phyloP scores from a whole-genome alignment of 805 yeast species.

The Metschnikowia lunata region DNA sequence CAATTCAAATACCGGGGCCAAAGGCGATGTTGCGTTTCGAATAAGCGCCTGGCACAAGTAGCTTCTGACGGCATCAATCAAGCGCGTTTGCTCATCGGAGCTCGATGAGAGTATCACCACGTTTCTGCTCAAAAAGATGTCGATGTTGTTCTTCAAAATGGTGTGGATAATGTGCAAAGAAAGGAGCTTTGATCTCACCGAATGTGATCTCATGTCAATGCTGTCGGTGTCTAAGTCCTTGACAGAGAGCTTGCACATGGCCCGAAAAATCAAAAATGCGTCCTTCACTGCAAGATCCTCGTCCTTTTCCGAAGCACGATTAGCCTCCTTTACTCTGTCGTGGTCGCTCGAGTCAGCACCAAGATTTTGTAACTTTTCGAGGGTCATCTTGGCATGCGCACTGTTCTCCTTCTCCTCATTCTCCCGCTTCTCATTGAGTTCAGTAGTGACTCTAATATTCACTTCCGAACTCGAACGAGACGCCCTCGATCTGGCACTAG shows the following conservation, averaged over 20 bases:
- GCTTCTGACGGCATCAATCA: constrained; percentile 78
- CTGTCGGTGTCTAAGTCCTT: constrained; percentile 75
- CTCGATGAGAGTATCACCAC: constrained; percentile 48
- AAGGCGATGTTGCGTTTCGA: constrained; percentile 86
- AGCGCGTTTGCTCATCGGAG: constrained; percentile 50
- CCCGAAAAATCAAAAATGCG: constrained; percentile 87
- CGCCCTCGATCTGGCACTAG: constrained; percentile 2
- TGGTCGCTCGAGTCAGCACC: constrained; percentile 48
- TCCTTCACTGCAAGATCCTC: constrained; percentile 77
- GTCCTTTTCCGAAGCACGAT: constrained; percentile 45
- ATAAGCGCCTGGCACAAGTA: constrained; percentile 79
- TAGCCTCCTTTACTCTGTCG: constrained; percentile 46
- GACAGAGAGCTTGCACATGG: constrained; percentile 89
- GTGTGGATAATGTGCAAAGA: constrained; percentile 86
- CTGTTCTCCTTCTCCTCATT: constrained; percentile 8
- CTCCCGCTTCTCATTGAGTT: background rate
- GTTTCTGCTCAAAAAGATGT: constrained; percentile 62
- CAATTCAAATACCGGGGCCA: constrained; percentile 88
- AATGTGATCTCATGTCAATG: constrained; percentile 83
- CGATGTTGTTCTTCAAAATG: constrained; percentile 79
- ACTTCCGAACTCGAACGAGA: constrained; percentile 18
- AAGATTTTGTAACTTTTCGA: constrained; percentile 55
- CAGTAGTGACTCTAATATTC: constrained; percentile 10
- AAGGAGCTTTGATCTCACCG: constrained; percentile 84
- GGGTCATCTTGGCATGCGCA: constrained; percentile 40